These are phyloP conservation scores for Xylariomycetidae sp. DNA, from an alignment of 2,329 filamentous ascomycete genomes.

Conservation along the genomic window DNA sequence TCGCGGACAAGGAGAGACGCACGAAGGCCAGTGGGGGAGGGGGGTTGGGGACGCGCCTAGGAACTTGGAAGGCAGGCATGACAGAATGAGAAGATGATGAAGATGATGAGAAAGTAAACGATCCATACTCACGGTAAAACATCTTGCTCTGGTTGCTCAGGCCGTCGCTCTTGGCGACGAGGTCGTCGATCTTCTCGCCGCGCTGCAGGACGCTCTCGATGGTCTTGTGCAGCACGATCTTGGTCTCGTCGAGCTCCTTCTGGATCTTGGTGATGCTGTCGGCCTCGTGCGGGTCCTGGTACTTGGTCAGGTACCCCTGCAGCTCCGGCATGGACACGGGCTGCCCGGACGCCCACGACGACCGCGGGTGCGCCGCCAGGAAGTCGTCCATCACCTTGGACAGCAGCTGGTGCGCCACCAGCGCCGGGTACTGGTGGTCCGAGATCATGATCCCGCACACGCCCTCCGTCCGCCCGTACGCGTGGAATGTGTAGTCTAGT, in stretches of 20 bases:
- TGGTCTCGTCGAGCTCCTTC: slow-evolving; percentile 94
- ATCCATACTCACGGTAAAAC: slow-evolving; percentile 81
- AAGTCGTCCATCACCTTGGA: slow-evolving; percentile 88
- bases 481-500: slow-evolving; percentile 69
- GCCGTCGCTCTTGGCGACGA: slow-evolving; percentile 90
- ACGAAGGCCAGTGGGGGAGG: no score
- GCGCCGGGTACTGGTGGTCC: slow-evolving; percentile 68
- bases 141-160: slow-evolving; percentile 92
- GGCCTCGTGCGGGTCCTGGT: slow-evolving; percentile 83
- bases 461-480: slow-evolving; percentile 70
- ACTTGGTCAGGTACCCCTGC: slow-evolving; percentile 68
- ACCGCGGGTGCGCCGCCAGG: slow-evolving; percentile 67
- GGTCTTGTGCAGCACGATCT: slow-evolving; percentile 95
- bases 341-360: slow-evolving; percentile 56
- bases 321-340: slow-evolving; percentile 65
- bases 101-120: no score
- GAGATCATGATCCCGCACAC: slow-evolving; percentile 74
- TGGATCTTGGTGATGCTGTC: slow-evolving; percentile 96
- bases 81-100: no score
- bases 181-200: slow-evolving; percentile 92
- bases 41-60: no score
- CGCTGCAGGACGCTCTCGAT: slow-evolving; percentile 85
- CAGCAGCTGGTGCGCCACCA: slow-evolving; percentile 82
- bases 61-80: no score
- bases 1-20: no score